phyloP scores from a whole-genome alignment of 1,284 basidiomycete species.

The Grifola frondosa region DNA sequence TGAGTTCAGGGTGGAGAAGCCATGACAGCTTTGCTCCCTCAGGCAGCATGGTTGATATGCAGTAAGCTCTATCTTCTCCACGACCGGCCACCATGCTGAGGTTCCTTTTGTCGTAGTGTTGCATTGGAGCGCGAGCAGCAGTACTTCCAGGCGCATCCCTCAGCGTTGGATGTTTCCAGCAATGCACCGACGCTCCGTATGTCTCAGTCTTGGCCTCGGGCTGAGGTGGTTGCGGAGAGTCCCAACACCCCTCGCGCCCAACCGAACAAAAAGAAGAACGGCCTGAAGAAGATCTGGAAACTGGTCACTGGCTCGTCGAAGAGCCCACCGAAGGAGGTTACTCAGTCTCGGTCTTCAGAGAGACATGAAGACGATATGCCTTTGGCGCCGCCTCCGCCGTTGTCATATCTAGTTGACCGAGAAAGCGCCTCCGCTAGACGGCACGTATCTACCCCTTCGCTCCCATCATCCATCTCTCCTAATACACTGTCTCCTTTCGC shows the following conservation, averaged over 20 bases:
- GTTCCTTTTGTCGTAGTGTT: slow-evolving; percentile 44
- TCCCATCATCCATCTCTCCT: slow-evolving; percentile 57
- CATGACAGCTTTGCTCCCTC: slow-evolving; percentile 76
- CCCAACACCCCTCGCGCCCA: slow-evolving; percentile 36
- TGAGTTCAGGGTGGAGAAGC: slow-evolving; percentile 73
- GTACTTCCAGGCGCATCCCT: slow-evolving; percentile 35
- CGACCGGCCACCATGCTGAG: slow-evolving; percentile 6
- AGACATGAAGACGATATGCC: slow-evolving; percentile 66
- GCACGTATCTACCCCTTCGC: slow-evolving; percentile 66
- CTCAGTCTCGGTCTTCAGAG: slow-evolving; percentile 42
- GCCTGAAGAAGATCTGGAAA: slow-evolving; percentile 81
- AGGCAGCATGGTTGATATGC: slow-evolving; percentile 92
- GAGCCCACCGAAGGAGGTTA: slow-evolving; percentile 32
- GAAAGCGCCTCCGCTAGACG: slow-evolving; percentile 46
- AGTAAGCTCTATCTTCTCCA: slow-evolving; percentile 55
- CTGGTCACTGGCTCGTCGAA: slow-evolving; percentile 65
- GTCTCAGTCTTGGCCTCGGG: slow-evolving; percentile 56
- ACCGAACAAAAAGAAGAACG: slow-evolving; percentile 74
- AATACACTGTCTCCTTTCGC: slow-evolving; percentile 53
- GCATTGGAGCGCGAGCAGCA: slow-evolving; percentile 67
- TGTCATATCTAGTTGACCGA: slow-evolving; percentile 80
- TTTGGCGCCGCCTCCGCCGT: slow-evolving; percentile 79
- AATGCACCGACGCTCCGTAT: slow-evolving; percentile 44
- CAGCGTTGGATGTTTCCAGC: slow-evolving; percentile 19
- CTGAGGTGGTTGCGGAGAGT: slow-evolving; percentile 34